Evolutionary conservation across 2,329 filamentous ascomycete species (phyloP).

Genomic region (Pyricularia sp.): DNA sequence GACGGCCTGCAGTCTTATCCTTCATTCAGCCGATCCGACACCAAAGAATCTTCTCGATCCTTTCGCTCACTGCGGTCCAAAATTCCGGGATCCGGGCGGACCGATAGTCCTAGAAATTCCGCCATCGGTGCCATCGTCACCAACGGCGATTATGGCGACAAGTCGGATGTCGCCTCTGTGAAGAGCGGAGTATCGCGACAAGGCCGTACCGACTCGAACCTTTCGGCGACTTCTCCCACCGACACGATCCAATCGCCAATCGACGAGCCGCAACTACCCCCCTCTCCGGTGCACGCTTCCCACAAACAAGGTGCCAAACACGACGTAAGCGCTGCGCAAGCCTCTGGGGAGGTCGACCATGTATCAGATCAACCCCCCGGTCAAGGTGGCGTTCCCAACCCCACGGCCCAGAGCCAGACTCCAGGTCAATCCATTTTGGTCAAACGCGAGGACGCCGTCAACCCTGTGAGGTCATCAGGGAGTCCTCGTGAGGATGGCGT

Average conservation of each 20-base stretch:
- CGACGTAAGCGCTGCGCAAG: conserved; percentile 71
- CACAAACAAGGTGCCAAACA: conserved; percentile 65
- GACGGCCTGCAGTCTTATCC: conserved; percentile 75
- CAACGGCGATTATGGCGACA: conserved; percentile 54
- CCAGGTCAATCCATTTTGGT: conserved; percentile 87
- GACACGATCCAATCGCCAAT: conserved; percentile 32
- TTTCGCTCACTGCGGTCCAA: conserved; percentile 81
- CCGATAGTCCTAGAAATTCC: conserved; percentile 76
- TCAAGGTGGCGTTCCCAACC: conserved; percentile 44
- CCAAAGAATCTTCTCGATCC: conserved; percentile 82
- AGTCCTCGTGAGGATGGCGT: conserved; percentile 41
- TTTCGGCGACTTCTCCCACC: conserved; percentile 30
- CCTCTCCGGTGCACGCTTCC: conserved; percentile 77
- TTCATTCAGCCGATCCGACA: conserved; percentile 86
- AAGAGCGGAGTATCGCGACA: conserved; percentile 40
- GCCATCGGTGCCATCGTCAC: conserved; percentile 49
- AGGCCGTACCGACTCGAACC: conserved; percentile 37
- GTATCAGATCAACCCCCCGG: conserved; percentile 85
- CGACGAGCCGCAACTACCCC: conserved; percentile 52
- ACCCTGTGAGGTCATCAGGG: conserved; percentile 46
- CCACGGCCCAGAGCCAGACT: conserved; percentile 45
- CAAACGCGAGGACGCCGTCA: conserved; percentile 64
- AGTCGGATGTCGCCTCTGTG: conserved; percentile 65
- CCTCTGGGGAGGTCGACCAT: conserved; percentile 83
- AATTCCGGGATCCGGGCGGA: conserved; percentile 65